Base-by-base conservation (phyloP, 306 rosid genomes). In the Quercus cerris region DNA sequence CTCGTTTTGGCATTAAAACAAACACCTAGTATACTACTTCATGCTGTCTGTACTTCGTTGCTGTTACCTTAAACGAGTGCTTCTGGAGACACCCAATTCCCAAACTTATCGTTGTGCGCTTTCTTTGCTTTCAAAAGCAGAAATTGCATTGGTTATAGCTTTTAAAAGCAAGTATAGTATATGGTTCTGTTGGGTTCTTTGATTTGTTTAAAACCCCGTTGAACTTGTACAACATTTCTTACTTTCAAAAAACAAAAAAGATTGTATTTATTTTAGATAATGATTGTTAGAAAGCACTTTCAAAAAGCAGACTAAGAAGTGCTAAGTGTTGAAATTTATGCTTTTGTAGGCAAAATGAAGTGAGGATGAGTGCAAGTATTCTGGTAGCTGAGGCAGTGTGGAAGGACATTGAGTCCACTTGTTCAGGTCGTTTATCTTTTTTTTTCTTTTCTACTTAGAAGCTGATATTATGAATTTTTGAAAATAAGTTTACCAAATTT, bases 381-480 rank as follows among this genome's bases (percentile, higher is more conserved):
- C 49, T 76, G 75, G 90, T 78, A 13, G 92, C 89, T 12, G 87
- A 87, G 41, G 80, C 77, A 10, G 76, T 87, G 78, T 87, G 93
- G 91, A 79, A 80, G 69, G 77, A 83, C 77, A 81, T 89, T 44
- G 84, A 78, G 38, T 85, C 88, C 19, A 80, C 81, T 71, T 73
- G 74, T 67, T 81, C 83, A 77, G 86, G 90, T 88, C 33, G 38
- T 14, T 44, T 58, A 6, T 14, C 55, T 25, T 19, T n/a, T 63
- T n/a, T 63, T 54, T 33, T 14, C 52, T 13, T 64, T 13, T 23
- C 74, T 35, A 25, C 27, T 35, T 35, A n/a, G 30, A 56, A 19
- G 23, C 56, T 27, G 1, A 9, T 15, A 30, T 6, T 2, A 15
- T 5, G 19, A 20, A 19, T 72, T 61, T 62, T 44, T 20, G 1